phyloP scores from a whole-genome alignment of 495 filamentous ascomycete genomes.

The Darksidea phi region DNA sequence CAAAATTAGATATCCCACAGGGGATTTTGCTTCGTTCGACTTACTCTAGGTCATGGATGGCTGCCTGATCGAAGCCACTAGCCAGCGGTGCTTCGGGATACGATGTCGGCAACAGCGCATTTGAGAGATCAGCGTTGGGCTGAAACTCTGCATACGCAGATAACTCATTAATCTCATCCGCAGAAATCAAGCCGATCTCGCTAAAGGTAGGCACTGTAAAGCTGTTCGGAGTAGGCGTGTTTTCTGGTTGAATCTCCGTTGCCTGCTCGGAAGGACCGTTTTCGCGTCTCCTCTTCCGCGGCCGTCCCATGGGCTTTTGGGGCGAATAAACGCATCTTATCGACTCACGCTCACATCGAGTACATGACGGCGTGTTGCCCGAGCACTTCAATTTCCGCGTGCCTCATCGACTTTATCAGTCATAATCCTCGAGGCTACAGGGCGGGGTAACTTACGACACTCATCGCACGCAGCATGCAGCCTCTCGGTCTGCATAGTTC shows the following conservation, averaged over 20 bases:
- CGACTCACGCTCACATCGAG: constrained; percentile 37
- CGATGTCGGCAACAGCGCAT: not conserved
- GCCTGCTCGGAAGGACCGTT: constrained; percentile 13
- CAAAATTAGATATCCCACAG: not conserved
- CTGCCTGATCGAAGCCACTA: not conserved
- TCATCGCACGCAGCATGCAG: constrained; percentile 41
- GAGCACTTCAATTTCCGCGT: constrained; percentile 44
- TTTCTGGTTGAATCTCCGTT: not conserved
- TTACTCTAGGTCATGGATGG: constrained; percentile 11
- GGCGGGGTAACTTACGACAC: constrained; percentile 36
- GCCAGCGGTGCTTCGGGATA: constrained; percentile 4
- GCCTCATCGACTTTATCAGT: constrained; percentile 22
- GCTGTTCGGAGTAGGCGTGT: not conserved
- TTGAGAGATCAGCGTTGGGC: not conserved
- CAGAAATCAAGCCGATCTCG: constrained; percentile 14
- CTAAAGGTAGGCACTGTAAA: constrained; percentile 3
- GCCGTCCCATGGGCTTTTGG: constrained; percentile 44
- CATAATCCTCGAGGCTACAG: not conserved
- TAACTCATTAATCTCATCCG: not conserved
- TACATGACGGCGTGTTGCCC: constrained; percentile 35
- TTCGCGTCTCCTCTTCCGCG: constrained; percentile 39
- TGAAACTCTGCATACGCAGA: constrained; percentile 3
- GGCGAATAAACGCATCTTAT: constrained; percentile 43
- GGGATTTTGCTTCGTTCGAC: not conserved
- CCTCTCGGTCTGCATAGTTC: constrained; percentile 20